Evolutionary conservation across 1,139 yeast genomes (phyloP).

Genomic region (Suhomyces wounanorum): DNA sequence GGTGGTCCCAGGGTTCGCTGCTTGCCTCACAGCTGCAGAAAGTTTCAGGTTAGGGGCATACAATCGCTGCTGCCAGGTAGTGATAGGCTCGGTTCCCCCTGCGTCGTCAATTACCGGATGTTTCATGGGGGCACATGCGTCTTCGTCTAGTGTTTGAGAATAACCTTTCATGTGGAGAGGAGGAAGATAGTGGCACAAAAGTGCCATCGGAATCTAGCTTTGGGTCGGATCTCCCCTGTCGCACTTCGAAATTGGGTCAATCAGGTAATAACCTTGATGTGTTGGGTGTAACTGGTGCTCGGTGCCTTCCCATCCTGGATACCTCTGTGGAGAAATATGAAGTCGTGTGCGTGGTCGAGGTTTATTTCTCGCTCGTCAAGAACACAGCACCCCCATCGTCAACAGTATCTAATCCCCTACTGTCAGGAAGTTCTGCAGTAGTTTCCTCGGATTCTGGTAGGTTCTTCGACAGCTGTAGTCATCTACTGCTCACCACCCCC

Average conservation of each 20-base stretch:
- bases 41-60: background rate
- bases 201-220: background rate
- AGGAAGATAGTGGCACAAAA: background rate
- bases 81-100: slow-evolving; percentile 4
- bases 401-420: background rate
- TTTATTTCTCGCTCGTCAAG: background rate
- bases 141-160: background rate
- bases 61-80: background rate
- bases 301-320: background rate
- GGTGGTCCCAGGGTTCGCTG: background rate
- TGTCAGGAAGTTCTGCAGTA: background rate
- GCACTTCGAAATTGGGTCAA: background rate
- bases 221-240: background rate
- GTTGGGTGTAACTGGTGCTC: background rate
- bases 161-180: background rate
- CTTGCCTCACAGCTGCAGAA: background rate
- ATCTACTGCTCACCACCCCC: background rate
- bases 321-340: background rate
- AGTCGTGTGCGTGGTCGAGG: background rate
- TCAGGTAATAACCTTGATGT: background rate
- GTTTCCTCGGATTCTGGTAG: background rate
- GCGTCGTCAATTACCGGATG: slow-evolving; percentile 1
- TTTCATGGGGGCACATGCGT: slow-evolving; percentile 1
- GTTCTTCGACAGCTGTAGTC: background rate
- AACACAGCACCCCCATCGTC: background rate